phyloP scores from a whole-genome alignment of 2,329 filamentous ascomycete species.

The Pyrenophora seminiperda region DNA sequence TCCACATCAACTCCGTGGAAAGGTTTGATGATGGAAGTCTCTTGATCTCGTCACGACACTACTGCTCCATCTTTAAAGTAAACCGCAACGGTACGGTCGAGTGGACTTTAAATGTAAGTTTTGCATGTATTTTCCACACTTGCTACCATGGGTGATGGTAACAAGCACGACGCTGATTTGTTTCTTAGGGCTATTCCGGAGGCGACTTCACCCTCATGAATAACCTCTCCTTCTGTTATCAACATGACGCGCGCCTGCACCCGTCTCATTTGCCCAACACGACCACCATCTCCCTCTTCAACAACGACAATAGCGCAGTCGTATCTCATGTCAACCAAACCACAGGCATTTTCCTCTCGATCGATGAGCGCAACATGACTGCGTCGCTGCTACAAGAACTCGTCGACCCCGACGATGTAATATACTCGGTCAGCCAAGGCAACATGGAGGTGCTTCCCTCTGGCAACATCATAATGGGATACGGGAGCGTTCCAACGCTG shows the following conservation, averaged over 20 bases:
- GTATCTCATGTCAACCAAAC: slow-evolving; percentile 1
- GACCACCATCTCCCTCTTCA: slow-evolving; percentile 5
- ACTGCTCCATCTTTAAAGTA: slow-evolving; percentile 4
- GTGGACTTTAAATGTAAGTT: slow-evolving; percentile 5
- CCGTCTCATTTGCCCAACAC: not conserved
- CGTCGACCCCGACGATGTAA: not conserved
- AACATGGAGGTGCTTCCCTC: slow-evolving; percentile 5
- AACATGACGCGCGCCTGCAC: slow-evolving; percentile 17
- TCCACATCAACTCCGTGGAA: slow-evolving; percentile 3
- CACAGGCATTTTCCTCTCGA: slow-evolving; percentile 8
- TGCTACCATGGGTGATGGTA: too few relatives aligned
- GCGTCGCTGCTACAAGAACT: slow-evolving; percentile 6
- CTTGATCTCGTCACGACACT: slow-evolving; percentile 4
- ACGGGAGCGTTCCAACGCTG: slow-evolving; percentile 10
- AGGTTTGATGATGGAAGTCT: slow-evolving; percentile 4
- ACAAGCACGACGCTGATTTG: not conserved
- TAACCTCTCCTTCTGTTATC: slow-evolving; percentile 13
- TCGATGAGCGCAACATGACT: slow-evolving; percentile 9
- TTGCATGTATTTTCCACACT: too few relatives aligned
- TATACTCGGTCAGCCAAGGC: slow-evolving; percentile 5
- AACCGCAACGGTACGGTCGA: slow-evolving; percentile 2
- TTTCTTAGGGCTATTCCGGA: slow-evolving; percentile 4
- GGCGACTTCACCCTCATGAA: slow-evolving; percentile 13
- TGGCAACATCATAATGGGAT: slow-evolving; percentile 7
- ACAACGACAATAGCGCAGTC: slow-evolving; percentile 5